Conservation (phyloP, 192 early-diverging fungal genomes). For the Gonapodya prolifera region DNA sequence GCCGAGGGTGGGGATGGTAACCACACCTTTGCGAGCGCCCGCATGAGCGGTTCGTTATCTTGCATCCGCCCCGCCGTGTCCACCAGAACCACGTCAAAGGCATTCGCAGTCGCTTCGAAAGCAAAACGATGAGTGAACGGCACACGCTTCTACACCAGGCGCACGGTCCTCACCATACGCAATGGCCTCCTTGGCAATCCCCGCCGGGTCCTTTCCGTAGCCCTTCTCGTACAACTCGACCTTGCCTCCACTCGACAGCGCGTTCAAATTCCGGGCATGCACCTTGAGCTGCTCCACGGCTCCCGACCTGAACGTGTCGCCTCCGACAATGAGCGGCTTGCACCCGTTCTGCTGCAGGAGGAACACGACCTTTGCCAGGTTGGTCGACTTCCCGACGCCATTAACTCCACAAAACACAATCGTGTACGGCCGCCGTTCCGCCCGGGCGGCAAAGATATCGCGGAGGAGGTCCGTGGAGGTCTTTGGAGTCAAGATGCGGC, state of each 20-base stretch:
- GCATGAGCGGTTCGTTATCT: constrained; percentile 96
- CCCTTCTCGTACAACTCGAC: constrained; percentile 90
- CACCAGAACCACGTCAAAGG: constrained; percentile 83
- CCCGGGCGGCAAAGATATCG: constrained; percentile 63
- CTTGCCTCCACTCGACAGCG: constrained; percentile 42
- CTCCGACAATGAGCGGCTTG: constrained; percentile 83
- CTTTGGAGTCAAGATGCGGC: constrained; percentile 75
- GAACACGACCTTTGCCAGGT: constrained; percentile 87
- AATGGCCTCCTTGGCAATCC: constrained; percentile 90
- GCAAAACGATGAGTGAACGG: not conserved
- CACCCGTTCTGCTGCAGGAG: constrained; percentile 88
- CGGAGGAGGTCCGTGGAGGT: constrained; percentile 83
- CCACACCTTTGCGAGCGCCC: constrained; percentile 74
- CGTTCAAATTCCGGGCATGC: constrained; percentile 73
- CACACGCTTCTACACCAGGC: not conserved
- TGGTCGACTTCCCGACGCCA: constrained; percentile 89
- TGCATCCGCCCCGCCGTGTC: constrained; percentile 98
- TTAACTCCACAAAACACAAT: constrained; percentile 93
- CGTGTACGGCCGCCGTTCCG: constrained; percentile 63
- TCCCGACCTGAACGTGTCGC: constrained; percentile 92
- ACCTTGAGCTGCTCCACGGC: constrained; percentile 92
- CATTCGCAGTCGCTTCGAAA: constrained; percentile 40
- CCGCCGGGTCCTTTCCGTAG: constrained; percentile 93
- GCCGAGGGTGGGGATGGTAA: not conserved
- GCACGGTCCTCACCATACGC: constrained; percentile 36